Conservation (phyloP, 306 rosid species). For the Rosa multiflora region DNA sequence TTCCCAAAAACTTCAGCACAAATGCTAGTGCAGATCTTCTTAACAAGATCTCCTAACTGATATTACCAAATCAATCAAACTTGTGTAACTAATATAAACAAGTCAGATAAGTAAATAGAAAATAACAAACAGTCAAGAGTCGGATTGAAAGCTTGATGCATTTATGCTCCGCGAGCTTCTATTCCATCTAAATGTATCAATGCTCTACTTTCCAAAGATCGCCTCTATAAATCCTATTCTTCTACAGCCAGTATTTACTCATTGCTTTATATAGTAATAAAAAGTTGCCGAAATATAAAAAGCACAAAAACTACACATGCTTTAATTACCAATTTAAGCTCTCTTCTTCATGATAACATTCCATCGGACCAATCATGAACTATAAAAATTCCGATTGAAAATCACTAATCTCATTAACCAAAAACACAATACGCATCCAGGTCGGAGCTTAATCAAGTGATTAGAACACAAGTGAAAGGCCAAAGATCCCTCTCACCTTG, state of each 20-base stretch:
- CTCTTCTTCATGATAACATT: neutral
- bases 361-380: neutral
- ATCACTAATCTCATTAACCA: neutral
- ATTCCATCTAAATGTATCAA: neutral
- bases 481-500: conserved; percentile 56
- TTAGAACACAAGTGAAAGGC: neutral
- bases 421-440: neutral
- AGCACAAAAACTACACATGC: neutral
- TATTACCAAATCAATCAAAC: neutral
- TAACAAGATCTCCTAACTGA: neutral
- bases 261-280: neutral
- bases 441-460: neutral
- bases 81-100: neutral
- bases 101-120: neutral
- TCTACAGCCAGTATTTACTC: neutral
- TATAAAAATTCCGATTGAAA: neutral
- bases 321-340: neutral
- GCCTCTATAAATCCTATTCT: neutral
- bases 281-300: neutral
- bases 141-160: neutral
- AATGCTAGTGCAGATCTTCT: neutral
- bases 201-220: neutral
- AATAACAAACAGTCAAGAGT: neutral
- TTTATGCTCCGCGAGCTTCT: neutral
- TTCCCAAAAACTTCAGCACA: neutral